Conservation (phyloP, 2,329 filamentous ascomycete genomes). For the Penicillium fuscoglaucum region DNA sequence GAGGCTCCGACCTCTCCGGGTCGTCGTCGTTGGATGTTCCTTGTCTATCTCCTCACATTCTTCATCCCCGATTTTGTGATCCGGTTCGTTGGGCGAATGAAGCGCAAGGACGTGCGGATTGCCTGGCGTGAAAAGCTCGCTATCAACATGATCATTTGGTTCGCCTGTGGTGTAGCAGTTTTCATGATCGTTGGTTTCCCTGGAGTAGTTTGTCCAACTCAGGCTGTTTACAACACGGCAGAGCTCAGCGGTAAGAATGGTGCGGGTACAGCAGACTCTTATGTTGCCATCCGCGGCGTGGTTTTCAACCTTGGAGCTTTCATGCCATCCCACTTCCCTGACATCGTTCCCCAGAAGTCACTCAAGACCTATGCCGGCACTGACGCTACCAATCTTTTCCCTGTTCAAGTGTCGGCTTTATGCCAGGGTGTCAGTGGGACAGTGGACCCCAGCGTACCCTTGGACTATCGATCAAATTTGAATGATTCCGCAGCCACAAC, state of each 20-base stretch:
- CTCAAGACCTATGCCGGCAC: slow-evolving; percentile 80
- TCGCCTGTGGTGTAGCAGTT: slow-evolving; percentile 70
- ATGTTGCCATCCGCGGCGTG: slow-evolving; percentile 79
- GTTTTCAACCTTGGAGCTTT: slow-evolving; percentile 82
- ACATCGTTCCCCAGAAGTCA: slow-evolving; percentile 58
- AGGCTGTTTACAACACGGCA: slow-evolving; percentile 77
- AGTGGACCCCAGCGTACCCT: slow-evolving; percentile 70
- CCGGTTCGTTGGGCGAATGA: slow-evolving; percentile 75
- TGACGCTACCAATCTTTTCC: slow-evolving; percentile 87
- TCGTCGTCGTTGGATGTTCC: slow-evolving; percentile 85
- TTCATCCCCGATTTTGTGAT: slow-evolving; percentile 84
- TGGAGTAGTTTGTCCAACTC: slow-evolving; percentile 81
- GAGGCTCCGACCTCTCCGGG: slow-evolving; percentile 73
- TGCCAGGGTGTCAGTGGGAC: slow-evolving; percentile 73
- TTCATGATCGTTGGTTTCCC: slow-evolving; percentile 95
- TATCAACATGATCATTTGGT: slow-evolving; percentile 97
- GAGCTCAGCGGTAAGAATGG: slow-evolving; percentile 77
- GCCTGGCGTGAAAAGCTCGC: slow-evolving; percentile 97
- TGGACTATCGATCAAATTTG: slow-evolving; percentile 71
- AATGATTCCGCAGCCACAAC: slow-evolving; percentile 71
- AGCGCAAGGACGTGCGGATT: slow-evolving; percentile 84
- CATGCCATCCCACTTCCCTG: slow-evolving; percentile 75
- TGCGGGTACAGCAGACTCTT: slow-evolving; percentile 64
- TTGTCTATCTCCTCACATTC: slow-evolving; percentile 83
- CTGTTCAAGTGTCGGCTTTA: slow-evolving; percentile 88